phyloP scores from a whole-genome alignment of 2,329 filamentous ascomycete species.

The Monilinia polystroma region DNA sequence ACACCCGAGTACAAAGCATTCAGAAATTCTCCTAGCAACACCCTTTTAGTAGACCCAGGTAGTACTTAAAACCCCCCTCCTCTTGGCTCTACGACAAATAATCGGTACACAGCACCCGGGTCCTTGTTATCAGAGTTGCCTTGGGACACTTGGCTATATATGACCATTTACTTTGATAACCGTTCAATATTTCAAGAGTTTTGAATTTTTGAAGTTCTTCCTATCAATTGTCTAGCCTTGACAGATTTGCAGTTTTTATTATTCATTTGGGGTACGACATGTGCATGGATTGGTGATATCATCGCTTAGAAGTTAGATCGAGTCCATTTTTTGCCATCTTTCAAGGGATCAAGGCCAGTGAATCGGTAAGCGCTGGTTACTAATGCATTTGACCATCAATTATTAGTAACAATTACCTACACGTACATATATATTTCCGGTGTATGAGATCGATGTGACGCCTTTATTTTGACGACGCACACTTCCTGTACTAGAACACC shows the following conservation, averaged over 20 bases:
- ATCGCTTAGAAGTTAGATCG: slow-evolving; percentile 3
- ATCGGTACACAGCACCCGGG: slow-evolving; percentile 15
- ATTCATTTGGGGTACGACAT: neutral
- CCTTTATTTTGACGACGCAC: slow-evolving; percentile 24
- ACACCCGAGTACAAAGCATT: slow-evolving; percentile 14
- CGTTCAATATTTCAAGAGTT: neutral
- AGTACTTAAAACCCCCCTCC: slow-evolving; percentile 6
- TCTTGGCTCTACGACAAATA: slow-evolving; percentile 21
- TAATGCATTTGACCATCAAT: slow-evolving; percentile 7
- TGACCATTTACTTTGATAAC: neutral
- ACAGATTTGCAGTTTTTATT: neutral
- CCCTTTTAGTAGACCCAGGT: slow-evolving; percentile 8
- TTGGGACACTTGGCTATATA: neutral
- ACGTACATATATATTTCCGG: slow-evolving; percentile 10
- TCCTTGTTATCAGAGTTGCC: slow-evolving; percentile 1
- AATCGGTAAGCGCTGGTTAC: slow-evolving; percentile 10
- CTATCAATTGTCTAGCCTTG: slow-evolving; percentile 13
- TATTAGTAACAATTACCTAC: slow-evolving; percentile 12
- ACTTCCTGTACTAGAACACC: slow-evolving; percentile 22
- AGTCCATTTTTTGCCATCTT: neutral
- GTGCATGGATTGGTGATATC: slow-evolving; percentile 19
- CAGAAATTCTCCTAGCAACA: slow-evolving; percentile 11
- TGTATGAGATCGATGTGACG: slow-evolving; percentile 21
- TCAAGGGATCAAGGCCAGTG: neutral
- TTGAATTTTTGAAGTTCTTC: slow-evolving; percentile 6